A percentile compares a stretch with the other conserved stretches of the same genome.
phyloP scores from a whole-genome alignment of 805 yeast genomes.

The Candida coquimbonensis region DNA sequence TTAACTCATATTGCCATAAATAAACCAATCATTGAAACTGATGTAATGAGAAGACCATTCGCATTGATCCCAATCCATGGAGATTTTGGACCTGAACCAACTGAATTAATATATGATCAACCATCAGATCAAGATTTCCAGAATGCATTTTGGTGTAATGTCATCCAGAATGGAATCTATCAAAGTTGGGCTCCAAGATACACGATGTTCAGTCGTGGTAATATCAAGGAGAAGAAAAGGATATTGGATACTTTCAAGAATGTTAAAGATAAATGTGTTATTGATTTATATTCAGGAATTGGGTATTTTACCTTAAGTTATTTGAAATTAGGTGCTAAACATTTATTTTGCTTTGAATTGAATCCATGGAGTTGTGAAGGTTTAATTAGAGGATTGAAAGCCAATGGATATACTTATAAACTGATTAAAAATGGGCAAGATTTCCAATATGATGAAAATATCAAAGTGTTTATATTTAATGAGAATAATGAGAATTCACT shows the following conservation, averaged over 20 bases:
- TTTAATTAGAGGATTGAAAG: conserved; percentile 44
- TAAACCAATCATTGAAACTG: conserved; percentile 52
- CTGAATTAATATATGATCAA: conserved; percentile 15
- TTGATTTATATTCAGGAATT: conserved; percentile 78
- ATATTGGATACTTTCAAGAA: conserved; percentile 38
- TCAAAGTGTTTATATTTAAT: conserved; percentile 38
- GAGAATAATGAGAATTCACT: conserved; percentile 55
- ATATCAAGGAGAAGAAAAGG: conserved; percentile 72
- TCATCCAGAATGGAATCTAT: conserved; percentile 62
- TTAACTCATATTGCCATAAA: conserved; percentile 65
- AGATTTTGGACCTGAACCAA: conserved; percentile 48
- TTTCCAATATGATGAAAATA: conserved; percentile 22
- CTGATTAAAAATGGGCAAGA: conserved; percentile 28
- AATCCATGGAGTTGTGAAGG: conserved; percentile 84
- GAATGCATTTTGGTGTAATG: conserved; percentile 64
- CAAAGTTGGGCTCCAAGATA: conserved; percentile 82
- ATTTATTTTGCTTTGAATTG: conserved; percentile 70
- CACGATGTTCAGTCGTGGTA: conserved; percentile 87
- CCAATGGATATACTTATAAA: conserved; percentile 35
- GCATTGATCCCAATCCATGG: conserved; percentile 56
- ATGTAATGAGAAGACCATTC: conserved; percentile 58
- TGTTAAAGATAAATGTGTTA: conserved; percentile 36
- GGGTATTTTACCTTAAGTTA: conserved; percentile 79
- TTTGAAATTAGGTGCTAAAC: conserved; percentile 42
- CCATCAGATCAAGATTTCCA: conserved; percentile 40